Evolutionary conservation across 2,329 filamentous ascomycete genomes (phyloP).

Genomic region (Stemphylium lycopersici): DNA sequence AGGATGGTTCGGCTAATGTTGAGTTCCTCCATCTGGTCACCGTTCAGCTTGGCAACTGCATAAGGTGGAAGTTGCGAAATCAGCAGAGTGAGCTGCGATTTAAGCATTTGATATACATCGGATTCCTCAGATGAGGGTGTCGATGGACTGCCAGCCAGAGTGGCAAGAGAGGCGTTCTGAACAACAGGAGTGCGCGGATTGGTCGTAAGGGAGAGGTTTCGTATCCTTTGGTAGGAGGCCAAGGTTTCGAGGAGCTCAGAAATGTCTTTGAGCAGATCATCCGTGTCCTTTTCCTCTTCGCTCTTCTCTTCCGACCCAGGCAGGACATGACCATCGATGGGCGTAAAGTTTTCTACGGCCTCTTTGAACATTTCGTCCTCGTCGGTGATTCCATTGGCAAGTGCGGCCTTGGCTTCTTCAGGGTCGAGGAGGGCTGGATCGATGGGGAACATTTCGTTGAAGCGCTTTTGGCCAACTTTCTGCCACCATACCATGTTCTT

Average conservation of each 20-base stretch:
- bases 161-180: conserved; percentile 68
- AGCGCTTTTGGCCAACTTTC: conserved; percentile 68
- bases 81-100: conserved; percentile 74
- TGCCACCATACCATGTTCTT: conserved; percentile 80
- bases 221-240: conserved; percentile 78
- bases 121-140: conserved; percentile 68
- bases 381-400: conserved; percentile 42
- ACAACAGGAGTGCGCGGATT: conserved; percentile 69
- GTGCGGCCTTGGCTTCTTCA: conserved; percentile 46
- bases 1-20: conserved; percentile 81
- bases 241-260: conserved; percentile 78
- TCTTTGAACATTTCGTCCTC: conserved; percentile 48
- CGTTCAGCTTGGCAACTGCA: conserved; percentile 83
- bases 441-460: conserved; percentile 67
- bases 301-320: conserved; percentile 41
- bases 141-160: conserved; percentile 62
- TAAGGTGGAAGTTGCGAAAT: conserved; percentile 80
- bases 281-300: conserved; percentile 64
- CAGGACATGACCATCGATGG: conserved; percentile 32
- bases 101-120: conserved; percentile 72
- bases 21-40: conserved; percentile 81
- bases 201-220: conserved; percentile 71
- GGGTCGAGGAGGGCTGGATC: conserved; percentile 51
- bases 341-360: conserved; percentile 47
- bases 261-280: conserved; percentile 75